A percentile compares a stretch with the other conserved stretches of the same genome.
Evolutionary conservation across 1,139 yeast species (phyloP).

Genomic region (Candida gigantensis): DNA sequence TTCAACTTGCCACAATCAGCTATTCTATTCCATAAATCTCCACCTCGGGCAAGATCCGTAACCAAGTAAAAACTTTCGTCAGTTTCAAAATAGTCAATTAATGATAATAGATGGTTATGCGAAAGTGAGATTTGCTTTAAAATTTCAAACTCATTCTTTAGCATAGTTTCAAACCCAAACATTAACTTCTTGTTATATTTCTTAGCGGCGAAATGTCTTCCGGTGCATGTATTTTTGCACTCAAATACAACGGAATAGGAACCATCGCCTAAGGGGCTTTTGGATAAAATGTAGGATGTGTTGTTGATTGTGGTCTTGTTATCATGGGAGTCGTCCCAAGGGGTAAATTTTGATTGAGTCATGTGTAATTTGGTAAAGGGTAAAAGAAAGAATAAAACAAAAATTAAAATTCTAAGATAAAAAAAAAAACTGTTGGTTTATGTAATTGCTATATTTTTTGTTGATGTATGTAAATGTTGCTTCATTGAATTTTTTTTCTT

Average conservation of each 20-base stretch:
- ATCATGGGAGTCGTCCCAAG: constrained; percentile 6
- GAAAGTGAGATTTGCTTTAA: constrained; percentile 46
- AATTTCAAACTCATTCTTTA: constrained; percentile 58
- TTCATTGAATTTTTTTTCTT: no score
- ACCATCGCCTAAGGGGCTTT: constrained; percentile 37
- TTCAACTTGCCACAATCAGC: constrained; percentile 38
- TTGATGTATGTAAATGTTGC: no score
- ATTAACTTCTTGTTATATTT: constrained; percentile 34
- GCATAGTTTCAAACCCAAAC: constrained; percentile 36
- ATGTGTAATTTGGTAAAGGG: not conserved
- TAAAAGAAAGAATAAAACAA: not conserved
- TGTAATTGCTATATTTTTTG: no score
- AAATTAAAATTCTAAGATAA: not conserved
- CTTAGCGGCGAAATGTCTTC: constrained; percentile 42
- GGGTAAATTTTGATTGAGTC: constrained; percentile 5
- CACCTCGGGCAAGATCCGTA: constrained; percentile 69
- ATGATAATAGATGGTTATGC: constrained; percentile 56
- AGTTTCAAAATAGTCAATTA: constrained; percentile 73
- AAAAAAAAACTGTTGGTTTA: constrained; percentile 2
- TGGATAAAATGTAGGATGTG: constrained; percentile 37
- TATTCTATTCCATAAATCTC: constrained; percentile 68
- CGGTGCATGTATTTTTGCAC: constrained; percentile 34
- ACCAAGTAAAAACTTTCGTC: constrained; percentile 57
- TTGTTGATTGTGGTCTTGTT: constrained; percentile 27
- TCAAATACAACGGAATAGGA: constrained; percentile 42